A percentile compares a stretch with the other conserved stretches of the same genome.
Evolutionary conservation across 495 filamentous ascomycete genomes (phyloP).

Genomic region (Oleoguttula mirabilis): DNA sequence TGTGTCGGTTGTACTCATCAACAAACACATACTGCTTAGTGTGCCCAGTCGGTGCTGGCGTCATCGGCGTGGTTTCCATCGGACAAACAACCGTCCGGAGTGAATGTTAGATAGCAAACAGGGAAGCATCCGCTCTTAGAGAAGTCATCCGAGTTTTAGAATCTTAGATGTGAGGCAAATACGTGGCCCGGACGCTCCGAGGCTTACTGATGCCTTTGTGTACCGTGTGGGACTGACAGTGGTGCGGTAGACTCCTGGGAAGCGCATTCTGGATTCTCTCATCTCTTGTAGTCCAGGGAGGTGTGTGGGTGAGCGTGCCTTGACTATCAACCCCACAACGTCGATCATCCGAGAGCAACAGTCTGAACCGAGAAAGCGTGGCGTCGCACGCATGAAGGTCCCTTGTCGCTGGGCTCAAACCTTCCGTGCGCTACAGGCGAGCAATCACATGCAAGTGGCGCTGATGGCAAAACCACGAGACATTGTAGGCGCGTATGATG

Average conservation of each 20-base stretch:
- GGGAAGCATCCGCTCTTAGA: neutral
- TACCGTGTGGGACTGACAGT: too few species aligned
- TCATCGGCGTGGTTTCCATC: slow-evolving; percentile 29
- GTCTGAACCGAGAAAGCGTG: neutral
- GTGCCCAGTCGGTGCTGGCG: slow-evolving; percentile 47
- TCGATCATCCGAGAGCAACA: neutral
- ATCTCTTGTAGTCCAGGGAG: too few species aligned
- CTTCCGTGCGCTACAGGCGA: too few species aligned
- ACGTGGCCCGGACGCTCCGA: neutral
- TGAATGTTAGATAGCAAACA: neutral
- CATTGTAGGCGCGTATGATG: too few species aligned
- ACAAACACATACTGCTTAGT: slow-evolving; percentile 96
- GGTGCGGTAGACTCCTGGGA: too few species aligned
- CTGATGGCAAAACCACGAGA: neutral
- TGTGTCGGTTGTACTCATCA: slow-evolving; percentile 97
- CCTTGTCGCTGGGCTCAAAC: too few species aligned
- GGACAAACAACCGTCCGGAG: neutral
- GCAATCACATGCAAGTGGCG: neutral
- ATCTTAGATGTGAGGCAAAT: too few species aligned
- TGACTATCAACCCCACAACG: neutral
- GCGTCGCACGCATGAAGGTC: neutral
- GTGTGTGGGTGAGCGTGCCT: neutral
- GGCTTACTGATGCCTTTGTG: too few species aligned
- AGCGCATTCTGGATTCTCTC: neutral
- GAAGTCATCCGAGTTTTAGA: neutral